Base-by-base conservation (phyloP, 176 grass and related monocot genomes). In the Elymus sibiricus region DNA sequence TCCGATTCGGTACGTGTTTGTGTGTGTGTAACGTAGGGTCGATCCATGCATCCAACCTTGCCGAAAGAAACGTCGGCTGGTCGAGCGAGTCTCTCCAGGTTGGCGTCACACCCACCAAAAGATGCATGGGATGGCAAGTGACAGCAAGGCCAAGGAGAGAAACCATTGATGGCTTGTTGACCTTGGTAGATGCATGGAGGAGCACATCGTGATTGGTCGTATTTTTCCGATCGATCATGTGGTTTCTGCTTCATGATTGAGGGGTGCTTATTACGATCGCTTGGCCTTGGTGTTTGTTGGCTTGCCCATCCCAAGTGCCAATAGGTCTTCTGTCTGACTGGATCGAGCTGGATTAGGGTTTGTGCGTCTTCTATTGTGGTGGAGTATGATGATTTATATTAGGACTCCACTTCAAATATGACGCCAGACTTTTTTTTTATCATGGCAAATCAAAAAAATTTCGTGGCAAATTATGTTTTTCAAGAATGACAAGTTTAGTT, bases 91-190 rank as follows among this genome's bases (percentile, higher is more conserved):
- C 28, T 59, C 19, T 64, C 19, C 75, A 82, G 70, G 79, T 68
- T 76, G 60, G 69, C 86, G 7, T 32, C 60, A 19, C 68, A 51
- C 66, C 32, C 17, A 26, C 58, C 69, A 29, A 29, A 74, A 61
- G 67, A 53, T 72, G 19, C 25, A 28, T 64, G 61, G 61, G 53
- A 3, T 56, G 17, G 2, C 68, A n/a, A 44, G 66, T 73, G 87
- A 74, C 24, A 25, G 24, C 17, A 0, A 74, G 40, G 37, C 21
- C 21, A 11, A 3, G 22, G 38, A 44, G 39, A 44, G 17, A 71
- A 42, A 73, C 13, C 58, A 85, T 84, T 84, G 37, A 66, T 85
- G 76, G 46, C 49, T 21, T 83, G 38, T 65, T 70, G 80, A 40
- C 63, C 42, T 80, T 56, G 40, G 82, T 66, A 14, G 6, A 2